Evolutionary conservation across 2,329 filamentous ascomycete species (phyloP).

Genomic region (Colletotrichum nymphaeae): DNA sequence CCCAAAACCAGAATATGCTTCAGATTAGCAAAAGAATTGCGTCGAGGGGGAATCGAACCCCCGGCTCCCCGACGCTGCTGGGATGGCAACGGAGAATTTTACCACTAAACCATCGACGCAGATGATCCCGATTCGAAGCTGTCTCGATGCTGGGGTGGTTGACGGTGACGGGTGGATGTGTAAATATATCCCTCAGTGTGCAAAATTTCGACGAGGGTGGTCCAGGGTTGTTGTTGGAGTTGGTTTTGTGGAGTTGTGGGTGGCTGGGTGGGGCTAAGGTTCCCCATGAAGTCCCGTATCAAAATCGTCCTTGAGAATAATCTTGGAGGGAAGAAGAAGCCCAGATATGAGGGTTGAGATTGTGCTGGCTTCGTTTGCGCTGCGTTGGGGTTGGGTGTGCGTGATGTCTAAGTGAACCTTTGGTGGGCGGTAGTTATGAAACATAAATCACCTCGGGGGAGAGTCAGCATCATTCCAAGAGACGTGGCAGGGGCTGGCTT

Average conservation of each 20-base stretch:
- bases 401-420: no score
- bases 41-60: background rate
- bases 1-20: background rate
- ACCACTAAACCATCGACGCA: background rate
- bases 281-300: no score
- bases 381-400: background rate
- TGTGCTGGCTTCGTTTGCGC: background rate
- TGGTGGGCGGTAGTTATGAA: no score
- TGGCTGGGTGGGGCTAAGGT: background rate
- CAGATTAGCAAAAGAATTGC: background rate
- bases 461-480: no score
- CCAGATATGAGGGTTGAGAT: background rate
- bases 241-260: background rate
- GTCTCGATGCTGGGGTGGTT: background rate
- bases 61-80: background rate
- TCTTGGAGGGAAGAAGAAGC: no score
- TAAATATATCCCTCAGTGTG: background rate
- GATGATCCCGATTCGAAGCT: background rate
- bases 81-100: background rate
- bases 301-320: no score
- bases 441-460: no score
- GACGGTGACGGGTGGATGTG: background rate
- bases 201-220: background rate
- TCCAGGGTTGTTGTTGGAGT: no score
- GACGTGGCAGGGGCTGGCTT: no score